Evolutionary conservation across 2,329 filamentous ascomycete genomes (phyloP), one percentile per base, ranked within the genome.

Genomic region (Apiospora kogelbergensis): DNA sequence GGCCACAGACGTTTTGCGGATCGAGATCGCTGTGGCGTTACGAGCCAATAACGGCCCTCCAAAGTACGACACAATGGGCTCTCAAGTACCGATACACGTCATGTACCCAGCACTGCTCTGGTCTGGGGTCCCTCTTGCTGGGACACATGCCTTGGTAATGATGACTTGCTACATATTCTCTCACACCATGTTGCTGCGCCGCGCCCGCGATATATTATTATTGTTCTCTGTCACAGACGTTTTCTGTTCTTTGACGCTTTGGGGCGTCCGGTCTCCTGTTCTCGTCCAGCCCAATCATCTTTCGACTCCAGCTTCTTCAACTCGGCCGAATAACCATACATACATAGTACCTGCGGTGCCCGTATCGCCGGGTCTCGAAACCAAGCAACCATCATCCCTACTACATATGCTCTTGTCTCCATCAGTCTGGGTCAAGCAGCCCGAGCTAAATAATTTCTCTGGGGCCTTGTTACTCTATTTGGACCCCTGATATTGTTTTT

Each of bases 151-250:
- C 53, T 26, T 60, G 53, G 53, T 60, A 53, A 70, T 70, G 69
- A 70, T 70, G 69, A 70, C 69, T 67, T 70, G 63, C 63, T 68
- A 63, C 69, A 70, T 70, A 67, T 65, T 68, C 53, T 53, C 60
- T 46, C 66, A 63, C 66, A 63, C 57, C 57, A 66, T 42, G 37
- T 30, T 60, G 37, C 64, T 63, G 45, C 26, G 37, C 42, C 48
- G 45, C n/a, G 37, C 42, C 48, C 60, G 30, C 24, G n/a, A 41
- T 64, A 44, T 48, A 30, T 30, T 48, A 60, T 65, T 53, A 26
- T 33, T 33, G 33, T 33, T 48, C 64, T 26, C 44, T 41, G 66
- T 44, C 9, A 57, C 63, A 30, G 57, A 37, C 45, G 24, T 64
- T 64, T 17, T 15, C 63, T 26, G 11, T 26, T 65, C 40, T 65